Conservation (phyloP, 139 green algal species). For the Closterium sp. region DNA sequence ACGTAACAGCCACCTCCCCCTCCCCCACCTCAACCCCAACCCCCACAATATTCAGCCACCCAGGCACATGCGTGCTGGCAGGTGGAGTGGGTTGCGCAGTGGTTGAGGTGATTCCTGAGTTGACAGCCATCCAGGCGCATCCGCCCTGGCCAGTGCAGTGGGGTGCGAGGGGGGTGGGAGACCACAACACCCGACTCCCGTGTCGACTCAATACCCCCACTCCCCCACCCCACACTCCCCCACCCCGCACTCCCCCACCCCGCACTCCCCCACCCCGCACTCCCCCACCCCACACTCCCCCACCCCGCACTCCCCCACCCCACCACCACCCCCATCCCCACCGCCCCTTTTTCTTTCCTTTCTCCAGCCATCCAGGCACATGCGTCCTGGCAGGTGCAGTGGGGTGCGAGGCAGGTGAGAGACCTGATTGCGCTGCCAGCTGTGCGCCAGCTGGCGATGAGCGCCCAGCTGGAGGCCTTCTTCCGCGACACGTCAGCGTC, state of each 20-base stretch:
- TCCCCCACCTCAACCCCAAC: background rate
- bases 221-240: background rate
- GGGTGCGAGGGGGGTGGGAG: no score
- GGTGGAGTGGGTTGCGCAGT: no score
- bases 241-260: background rate
- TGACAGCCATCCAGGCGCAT: no score
- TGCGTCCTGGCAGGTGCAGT: background rate
- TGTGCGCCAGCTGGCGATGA: background rate
- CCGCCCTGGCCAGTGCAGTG: no score
- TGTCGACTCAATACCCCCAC: no score
- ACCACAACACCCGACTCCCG: no score
- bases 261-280: background rate
- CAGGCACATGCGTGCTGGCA: no score
- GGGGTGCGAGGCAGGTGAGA: background rate
- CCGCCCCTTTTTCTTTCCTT: background rate
- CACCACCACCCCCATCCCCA: no score
- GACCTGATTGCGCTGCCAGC: background rate
- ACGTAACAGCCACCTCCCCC: no score
- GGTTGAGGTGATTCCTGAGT: no score
- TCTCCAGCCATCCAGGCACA: background rate
- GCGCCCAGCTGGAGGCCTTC: background rate
- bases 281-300: background rate
- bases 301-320: background rate
- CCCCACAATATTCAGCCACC: background rate
- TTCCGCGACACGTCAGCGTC: background rate